Base-by-base conservation (phyloP, 495 filamentous ascomycete species). In the Apodospora peruviana region DNA sequence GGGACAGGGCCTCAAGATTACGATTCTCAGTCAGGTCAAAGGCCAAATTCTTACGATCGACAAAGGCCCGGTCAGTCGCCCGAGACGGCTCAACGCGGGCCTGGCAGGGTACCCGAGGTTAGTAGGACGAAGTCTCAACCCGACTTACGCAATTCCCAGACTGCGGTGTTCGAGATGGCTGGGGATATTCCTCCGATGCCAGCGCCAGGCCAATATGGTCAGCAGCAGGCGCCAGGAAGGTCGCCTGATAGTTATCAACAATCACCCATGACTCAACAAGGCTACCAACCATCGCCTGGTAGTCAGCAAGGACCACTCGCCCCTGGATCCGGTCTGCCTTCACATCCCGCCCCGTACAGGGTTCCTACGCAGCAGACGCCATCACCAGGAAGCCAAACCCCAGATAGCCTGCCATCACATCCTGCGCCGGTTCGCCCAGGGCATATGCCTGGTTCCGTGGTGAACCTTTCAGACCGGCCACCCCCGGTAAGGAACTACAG, bases 381-480 rank as follows among this genome's bases (percentile, higher is more conserved):
- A 21, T 47, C 61, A n/a, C 52, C 48, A 22, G 24, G 19, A 43
- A 57, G 57, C 16, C 41, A 62, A 20, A 61, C 59, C 43, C 57
- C 70, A 3, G 85, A 90, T 61, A 71, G 71, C n/a, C 72, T 94
- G 2, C 83, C 89, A 14, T 75, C 80, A 24, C 93, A 96, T 61
- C 90, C 91, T 9, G 71, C 75, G 4, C 93, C 93, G 10, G 80
- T 94, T 41, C 80, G 91, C 17, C 81, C 87, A 3, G 93, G 91
- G 12, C 74, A 85, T 42, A 80, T 86, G 65, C 66, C 73, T 18
- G 68, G 73, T 53, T 76, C 75, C 5, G 49, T 81, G 71, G 63
- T 79, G 47, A 71, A 73, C 50, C 43, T 73, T 23, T 67, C 53
- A 22, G 65, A 72, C 25, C 83, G 81, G 51, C 86, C 89, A 2